A percentile compares a stretch with the other conserved stretches of the same genome.
Evolutionary conservation across 2,329 filamentous ascomycete species (phyloP).

Genomic region (Xylariaceae sp.): DNA sequence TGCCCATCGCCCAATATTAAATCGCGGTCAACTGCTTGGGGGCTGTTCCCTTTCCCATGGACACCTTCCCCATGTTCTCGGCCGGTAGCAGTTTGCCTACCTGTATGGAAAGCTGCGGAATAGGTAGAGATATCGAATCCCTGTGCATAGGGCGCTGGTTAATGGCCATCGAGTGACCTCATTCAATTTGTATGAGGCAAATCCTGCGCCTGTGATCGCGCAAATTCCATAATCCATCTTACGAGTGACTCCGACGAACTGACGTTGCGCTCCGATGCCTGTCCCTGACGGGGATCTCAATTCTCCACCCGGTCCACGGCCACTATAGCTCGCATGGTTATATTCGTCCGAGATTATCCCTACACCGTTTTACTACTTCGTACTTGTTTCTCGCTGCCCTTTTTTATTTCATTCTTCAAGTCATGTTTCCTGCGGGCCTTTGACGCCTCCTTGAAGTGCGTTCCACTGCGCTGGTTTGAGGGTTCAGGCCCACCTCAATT

Average conservation of each 20-base stretch:
- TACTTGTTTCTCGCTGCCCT: slow-evolving; percentile 14
- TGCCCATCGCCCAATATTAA: slow-evolving; percentile 49
- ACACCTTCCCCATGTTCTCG: not conserved
- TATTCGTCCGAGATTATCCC: slow-evolving; percentile 26
- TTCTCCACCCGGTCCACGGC: slow-evolving; percentile 24
- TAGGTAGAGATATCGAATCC: not conserved
- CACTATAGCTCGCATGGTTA: slow-evolving; percentile 23
- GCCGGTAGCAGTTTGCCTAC: not conserved
- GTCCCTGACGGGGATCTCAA: slow-evolving; percentile 25
- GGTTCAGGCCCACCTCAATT: slow-evolving; percentile 36
- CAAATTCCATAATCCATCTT: slow-evolving; percentile 17
- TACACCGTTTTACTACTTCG: slow-evolving; percentile 14
- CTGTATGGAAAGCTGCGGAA: not conserved
- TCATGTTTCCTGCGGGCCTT: slow-evolving; percentile 24
- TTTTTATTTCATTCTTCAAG: slow-evolving; percentile 15
- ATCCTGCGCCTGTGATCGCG: slow-evolving; percentile 27
- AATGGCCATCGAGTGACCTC: slow-evolving; percentile 29
- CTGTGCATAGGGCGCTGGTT: slow-evolving; percentile 13
- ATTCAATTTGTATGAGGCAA: slow-evolving; percentile 24
- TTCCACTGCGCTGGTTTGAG: slow-evolving; percentile 31
- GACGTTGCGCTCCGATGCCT: slow-evolving; percentile 19
- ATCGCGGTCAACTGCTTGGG: slow-evolving; percentile 37
- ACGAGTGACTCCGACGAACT: slow-evolving; percentile 26
- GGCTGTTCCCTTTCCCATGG: slow-evolving; percentile 12
- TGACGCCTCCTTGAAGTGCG: slow-evolving; percentile 21